Base-by-base conservation (phyloP, 202 grass and related monocot species). In the Schoenoplectus tabernaemontani region DNA sequence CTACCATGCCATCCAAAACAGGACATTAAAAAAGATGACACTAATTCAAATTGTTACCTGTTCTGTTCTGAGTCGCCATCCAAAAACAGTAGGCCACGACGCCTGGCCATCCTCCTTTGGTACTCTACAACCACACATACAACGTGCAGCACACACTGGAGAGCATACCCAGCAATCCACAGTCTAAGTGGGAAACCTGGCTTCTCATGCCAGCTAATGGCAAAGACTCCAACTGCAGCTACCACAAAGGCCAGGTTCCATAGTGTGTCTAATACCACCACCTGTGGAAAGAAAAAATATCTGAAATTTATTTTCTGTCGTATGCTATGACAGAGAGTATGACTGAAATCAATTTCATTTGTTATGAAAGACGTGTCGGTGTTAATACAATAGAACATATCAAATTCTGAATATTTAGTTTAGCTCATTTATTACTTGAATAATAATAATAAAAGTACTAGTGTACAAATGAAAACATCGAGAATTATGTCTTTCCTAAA, bases 91-190 rank as follows among this genome's bases (percentile, higher is more conserved):
- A 47, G 6, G 59, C 77, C 77, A 3, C 17, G 59, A 64, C 58
- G 57, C 24, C 43, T 41, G 38, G 59, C n/a, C 24, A 59, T 60
- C 20, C 77, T 80, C 59, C 77, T 80, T 38, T 50, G 33, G 58
- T 61, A 84, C 79, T 87, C 79, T 46, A 83, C 54, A 74, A 84
- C 34, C 16, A 90, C 85, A 51, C 85, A 87, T 34, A 75, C 60
- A 16, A 84, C 66, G 30, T 90, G 85, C 62, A 90, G 41, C n/a
- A 87, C 8, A 65, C 88, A 85, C 82, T 90, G 85, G 28, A 90
- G 58, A 5, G 80, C 85, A 64, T 87, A 83, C 19, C 88, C 85
- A 46, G 59, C 82, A 37, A 79, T 82, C 88, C 85, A 90, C 19
- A 85, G 79, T 70, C 79, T 77, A 41, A 85, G 83, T 34, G 85